phyloP scores from a whole-genome alignment of 2,329 filamentous ascomycete species.

The Metarhizium anisopliae region DNA sequence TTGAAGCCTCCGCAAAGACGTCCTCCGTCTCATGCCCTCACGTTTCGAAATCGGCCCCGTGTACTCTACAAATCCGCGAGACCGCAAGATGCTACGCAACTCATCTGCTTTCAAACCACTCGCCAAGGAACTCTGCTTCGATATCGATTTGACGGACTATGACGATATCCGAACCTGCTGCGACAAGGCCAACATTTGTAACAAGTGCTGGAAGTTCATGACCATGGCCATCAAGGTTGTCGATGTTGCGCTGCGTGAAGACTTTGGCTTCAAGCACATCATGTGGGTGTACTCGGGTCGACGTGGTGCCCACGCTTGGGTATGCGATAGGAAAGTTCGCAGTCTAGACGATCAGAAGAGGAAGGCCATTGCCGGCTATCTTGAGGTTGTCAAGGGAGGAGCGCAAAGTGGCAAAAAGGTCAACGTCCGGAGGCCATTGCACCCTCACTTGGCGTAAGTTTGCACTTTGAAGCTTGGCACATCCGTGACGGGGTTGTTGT shows the following conservation, averaged over 20 bases:
- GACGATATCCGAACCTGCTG: constrained; percentile 96
- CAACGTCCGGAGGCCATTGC: constrained; percentile 73
- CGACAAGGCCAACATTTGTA: constrained; percentile 84
- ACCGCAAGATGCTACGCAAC: constrained; percentile 80
- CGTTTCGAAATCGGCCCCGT: constrained; percentile 99
- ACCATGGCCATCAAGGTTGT: constrained; percentile 96
- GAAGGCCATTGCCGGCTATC: constrained; percentile 76
- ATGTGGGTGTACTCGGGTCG: constrained; percentile 98
- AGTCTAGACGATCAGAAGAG: constrained; percentile 79
- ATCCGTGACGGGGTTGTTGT: background rate
- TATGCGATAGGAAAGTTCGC: constrained; percentile 83
- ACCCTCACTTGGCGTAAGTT: constrained; percentile 72
- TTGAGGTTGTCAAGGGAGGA: constrained; percentile 84
- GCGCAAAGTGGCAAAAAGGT: constrained; percentile 80
- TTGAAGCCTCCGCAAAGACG: constrained; percentile 74
- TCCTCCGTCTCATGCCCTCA: constrained; percentile 76
- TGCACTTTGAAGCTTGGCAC: background rate
- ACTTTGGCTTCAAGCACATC: constrained; percentile 95
- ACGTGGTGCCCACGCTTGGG: constrained; percentile 95
- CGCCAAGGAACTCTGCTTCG: constrained; percentile 92
- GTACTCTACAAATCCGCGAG: constrained; percentile 86
- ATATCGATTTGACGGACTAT: constrained; percentile 99
- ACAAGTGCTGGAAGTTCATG: constrained; percentile 93
- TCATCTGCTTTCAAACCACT: constrained; percentile 75
- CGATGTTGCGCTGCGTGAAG: constrained; percentile 76